These are phyloP conservation scores for Chaetomium strumarium DNA, from an alignment of 2,329 filamentous ascomycete genomes.

Conservation along the genomic window DNA sequence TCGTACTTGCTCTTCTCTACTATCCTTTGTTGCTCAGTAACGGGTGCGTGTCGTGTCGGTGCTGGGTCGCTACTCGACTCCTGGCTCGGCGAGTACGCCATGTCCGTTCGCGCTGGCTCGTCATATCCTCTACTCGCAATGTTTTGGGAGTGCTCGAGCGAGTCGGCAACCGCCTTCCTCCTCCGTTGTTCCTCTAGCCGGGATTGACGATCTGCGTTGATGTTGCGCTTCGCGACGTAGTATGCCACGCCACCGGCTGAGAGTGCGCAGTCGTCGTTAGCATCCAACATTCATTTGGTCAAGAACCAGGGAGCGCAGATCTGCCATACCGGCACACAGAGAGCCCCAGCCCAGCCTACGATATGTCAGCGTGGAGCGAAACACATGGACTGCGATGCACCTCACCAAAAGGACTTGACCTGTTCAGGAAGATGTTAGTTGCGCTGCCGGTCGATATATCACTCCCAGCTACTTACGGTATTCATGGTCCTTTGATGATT, in stretches of 20 bases:
- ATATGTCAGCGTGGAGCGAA: constrained; percentile 15
- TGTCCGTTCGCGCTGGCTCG: constrained; percentile 53
- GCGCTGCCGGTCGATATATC: neutral
- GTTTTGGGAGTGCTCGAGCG: constrained; percentile 46
- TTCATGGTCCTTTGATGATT: constrained; percentile 40
- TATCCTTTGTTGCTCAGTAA: constrained; percentile 60
- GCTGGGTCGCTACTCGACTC: constrained; percentile 77
- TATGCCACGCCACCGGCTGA: constrained; percentile 85
- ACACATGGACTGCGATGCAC: constrained; percentile 11
- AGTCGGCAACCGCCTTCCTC: constrained; percentile 54
- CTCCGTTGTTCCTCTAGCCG: constrained; percentile 62
- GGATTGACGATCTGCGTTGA: constrained; percentile 80
- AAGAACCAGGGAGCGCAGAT: constrained; percentile 1
- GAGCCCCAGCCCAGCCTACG: constrained; percentile 85
- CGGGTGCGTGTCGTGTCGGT: constrained; percentile 72
- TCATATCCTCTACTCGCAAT: constrained; percentile 35
- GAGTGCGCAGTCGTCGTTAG: constrained; percentile 16
- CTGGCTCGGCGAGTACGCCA: constrained; percentile 57
- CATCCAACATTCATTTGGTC: neutral
- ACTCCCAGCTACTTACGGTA: constrained; percentile 39
- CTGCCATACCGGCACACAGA: constrained; percentile 66
- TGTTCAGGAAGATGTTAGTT: constrained; percentile 27
- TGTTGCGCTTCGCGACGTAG: constrained; percentile 89
- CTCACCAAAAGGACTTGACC: constrained; percentile 63
- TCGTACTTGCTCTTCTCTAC: constrained; percentile 88